These are phyloP conservation scores for Betula pendula DNA, from an alignment of 306 rosid species.

Conservation along the genomic window DNA sequence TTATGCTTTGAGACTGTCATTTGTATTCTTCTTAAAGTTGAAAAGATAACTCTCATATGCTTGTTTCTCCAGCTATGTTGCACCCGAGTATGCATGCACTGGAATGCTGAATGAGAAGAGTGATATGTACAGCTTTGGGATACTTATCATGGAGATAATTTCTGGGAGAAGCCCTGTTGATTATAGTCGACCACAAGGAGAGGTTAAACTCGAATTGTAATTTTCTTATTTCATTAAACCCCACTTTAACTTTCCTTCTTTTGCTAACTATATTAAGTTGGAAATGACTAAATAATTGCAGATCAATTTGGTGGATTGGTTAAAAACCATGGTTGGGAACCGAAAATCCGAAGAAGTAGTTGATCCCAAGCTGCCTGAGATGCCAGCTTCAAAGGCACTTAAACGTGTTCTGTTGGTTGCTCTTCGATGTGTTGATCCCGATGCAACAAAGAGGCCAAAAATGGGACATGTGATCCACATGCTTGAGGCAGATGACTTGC, in stretches of 20 bases:
- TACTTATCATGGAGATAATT: conserved; percentile 91
- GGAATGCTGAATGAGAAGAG: conserved; percentile 99
- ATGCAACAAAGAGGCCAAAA: conserved; percentile 89
- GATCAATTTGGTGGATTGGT: conserved; percentile 93
- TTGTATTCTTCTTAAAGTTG: conserved; percentile 2
- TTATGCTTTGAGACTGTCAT: neutral
- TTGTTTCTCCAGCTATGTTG: conserved; percentile 77
- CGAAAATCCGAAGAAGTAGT: conserved; percentile 84
- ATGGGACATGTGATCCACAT: conserved; percentile 97
- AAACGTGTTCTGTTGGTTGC: conserved; percentile 86
- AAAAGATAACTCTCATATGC: conserved; percentile 12
- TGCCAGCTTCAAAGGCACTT: conserved; percentile 85
- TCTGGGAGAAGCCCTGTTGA: conserved; percentile 93
- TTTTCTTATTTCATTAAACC: conserved; percentile 14
- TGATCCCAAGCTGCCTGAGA: conserved; percentile 81
- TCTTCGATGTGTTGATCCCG: conserved; percentile 97
- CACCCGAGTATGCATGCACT: conserved; percentile 98
- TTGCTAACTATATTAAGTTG: conserved; percentile 27
- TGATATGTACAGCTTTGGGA: conserved; percentile 91
- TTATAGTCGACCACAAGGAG: conserved; percentile 82
- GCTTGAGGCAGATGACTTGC: conserved; percentile 93
- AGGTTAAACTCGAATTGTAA: conserved; percentile 54
- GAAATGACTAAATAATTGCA: conserved; percentile 29
- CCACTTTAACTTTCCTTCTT: neutral
- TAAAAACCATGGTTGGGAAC: conserved; percentile 83